Evolutionary conservation across 257 asterid genomes (phyloP).

Genomic region (Solanum raphanifolium): DNA sequence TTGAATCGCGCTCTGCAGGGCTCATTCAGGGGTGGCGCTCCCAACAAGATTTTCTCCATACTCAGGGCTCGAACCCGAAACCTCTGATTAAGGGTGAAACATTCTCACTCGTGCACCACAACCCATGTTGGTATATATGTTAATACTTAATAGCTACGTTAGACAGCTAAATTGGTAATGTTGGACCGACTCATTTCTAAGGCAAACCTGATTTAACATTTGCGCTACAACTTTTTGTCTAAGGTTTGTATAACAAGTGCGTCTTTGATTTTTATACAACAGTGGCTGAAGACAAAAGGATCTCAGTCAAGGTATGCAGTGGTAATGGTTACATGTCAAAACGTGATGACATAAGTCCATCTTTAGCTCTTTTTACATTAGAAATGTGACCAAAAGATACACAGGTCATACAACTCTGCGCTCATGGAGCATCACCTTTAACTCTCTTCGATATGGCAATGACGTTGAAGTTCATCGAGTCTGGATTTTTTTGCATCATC

Average conservation of each 20-base stretch:
- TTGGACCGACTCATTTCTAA: neutral
- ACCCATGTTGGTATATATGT: neutral
- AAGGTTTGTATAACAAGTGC: neutral
- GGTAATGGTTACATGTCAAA: neutral
- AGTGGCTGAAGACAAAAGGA: neutral
- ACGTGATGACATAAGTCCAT: neutral
- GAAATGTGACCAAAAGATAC: neutral
- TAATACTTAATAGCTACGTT: neutral
- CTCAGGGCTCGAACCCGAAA: too few relatives aligned
- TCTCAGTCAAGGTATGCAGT: neutral
- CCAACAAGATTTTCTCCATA: fast-evolving
- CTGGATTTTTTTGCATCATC: constrained; percentile 61
- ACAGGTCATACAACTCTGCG: neutral
- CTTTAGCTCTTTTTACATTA: neutral
- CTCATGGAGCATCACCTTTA: constrained; percentile 6
- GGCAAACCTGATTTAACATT: neutral
- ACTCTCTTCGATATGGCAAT: constrained; percentile 64
- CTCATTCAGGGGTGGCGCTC: neutral
- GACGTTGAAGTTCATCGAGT: constrained; percentile 65
- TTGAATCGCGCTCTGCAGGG: too few relatives aligned
- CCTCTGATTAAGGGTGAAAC: fast-evolving
- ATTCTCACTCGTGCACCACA: neutral
- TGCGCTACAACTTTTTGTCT: neutral
- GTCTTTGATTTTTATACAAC: neutral
- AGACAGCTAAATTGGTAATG: neutral